Evolutionary conservation across 345 rosid species (phyloP).

Genomic region (Viola odorata): DNA sequence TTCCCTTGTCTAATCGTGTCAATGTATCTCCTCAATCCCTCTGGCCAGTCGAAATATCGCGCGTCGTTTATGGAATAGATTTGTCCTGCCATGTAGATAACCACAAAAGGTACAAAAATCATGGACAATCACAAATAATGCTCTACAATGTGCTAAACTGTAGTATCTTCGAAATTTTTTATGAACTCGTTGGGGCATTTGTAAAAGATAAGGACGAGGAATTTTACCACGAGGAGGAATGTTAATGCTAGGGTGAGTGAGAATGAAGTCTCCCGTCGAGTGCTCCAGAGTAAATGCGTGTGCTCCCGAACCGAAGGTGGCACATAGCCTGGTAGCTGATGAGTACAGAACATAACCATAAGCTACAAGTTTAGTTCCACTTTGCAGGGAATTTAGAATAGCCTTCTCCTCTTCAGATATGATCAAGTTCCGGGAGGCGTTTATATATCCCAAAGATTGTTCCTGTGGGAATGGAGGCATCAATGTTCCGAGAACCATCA

Average conservation of each 20-base stretch:
- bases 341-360: constrained; percentile 88
- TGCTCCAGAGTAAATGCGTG: constrained; percentile 87
- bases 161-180: too few relatives aligned
- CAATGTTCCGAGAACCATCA: constrained; percentile 89
- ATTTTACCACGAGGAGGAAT: constrained; percentile 77
- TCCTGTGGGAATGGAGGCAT: constrained; percentile 88
- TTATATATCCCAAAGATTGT: constrained; percentile 76
- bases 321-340: constrained; percentile 78
- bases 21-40: constrained; percentile 72
- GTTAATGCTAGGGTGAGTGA: constrained; percentile 65
- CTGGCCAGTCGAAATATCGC: constrained; percentile 90
- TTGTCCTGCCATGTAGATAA: constrained; percentile 50
- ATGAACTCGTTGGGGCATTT: too few relatives aligned
- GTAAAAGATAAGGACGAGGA: too few relatives aligned
- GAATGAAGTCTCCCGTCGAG: constrained; percentile 80
- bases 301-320: constrained; percentile 85
- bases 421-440: constrained; percentile 70
- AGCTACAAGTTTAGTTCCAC: constrained; percentile 72
- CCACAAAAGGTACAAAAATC: constrained; percentile 3
- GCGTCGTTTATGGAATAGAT: constrained; percentile 94
- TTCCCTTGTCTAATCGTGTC: constrained; percentile 84
- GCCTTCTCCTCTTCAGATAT: constrained; percentile 67
- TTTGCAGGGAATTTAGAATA: constrained; percentile 64
- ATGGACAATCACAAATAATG: too few relatives aligned
- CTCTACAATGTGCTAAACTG: too few relatives aligned